Base-by-base conservation (phyloP, 352 stramenopile genomes). In the Phytophthora cajani region DNA sequence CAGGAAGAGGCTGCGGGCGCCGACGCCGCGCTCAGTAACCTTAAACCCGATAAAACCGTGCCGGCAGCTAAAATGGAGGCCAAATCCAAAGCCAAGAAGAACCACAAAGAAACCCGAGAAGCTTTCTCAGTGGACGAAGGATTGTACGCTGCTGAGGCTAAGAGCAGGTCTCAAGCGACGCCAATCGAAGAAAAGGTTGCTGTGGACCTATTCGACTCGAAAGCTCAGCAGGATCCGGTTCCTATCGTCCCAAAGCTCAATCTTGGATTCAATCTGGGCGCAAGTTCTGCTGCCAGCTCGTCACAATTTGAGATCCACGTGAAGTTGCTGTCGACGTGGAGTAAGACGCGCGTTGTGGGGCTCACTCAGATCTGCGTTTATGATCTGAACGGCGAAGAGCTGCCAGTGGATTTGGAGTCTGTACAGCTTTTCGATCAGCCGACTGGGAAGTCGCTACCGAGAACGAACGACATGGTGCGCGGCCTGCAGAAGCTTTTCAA, bases 261-360 rank as follows among this genome's bases (percentile, higher is more conserved):
- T 14, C 62, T 86, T 27, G 25, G 54, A 3, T 62, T 65, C 14
- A 17, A 33, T 9, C 61, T 53, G 17, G n/a, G 21, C 30, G 16
- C 16, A 7, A 2, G 16, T 33, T 5, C 56, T 14, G 2, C 30
- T 50, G 42, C 4, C 21, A 56, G 3, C 14, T 19, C 25, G 3
- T 27, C 30, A 40, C 1, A 21, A 5, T 10, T 69, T 62, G 84
- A 93, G 11, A 59, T 95, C 16, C 75, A 81, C 3, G 51, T 95
- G 6, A 92, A 91, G 33, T 33, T 95, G 9, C 54, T 95, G 27
- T 92, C 86, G 23, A 87, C 86, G 0, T 95, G 88, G 88, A 64
- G 81, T 2, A 74, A 80, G 40, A 91, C 85, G 5, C 69, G 81
- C 7, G 86, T 77, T 0, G 67, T 93, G 4, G 85, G 86, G 2